These are phyloP conservation scores for Paecilomyces niveus DNA, from an alignment of 2,329 filamentous ascomycete species.

Conservation along the genomic window DNA sequence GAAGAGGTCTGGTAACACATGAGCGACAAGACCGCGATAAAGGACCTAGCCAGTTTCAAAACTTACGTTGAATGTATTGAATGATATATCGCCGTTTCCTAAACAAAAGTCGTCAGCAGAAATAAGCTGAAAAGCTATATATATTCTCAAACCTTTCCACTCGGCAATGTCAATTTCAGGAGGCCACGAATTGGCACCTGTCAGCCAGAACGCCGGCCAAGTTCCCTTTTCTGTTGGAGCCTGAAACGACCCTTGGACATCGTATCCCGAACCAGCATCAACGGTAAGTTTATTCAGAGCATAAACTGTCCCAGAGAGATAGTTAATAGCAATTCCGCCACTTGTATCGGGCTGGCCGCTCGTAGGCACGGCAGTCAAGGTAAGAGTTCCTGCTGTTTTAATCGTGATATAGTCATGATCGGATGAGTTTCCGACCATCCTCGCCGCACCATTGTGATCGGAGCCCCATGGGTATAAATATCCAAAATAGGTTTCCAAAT, in stretches of 20 bases:
- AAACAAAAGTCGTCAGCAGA: neutral
- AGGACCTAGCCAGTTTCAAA: neutral
- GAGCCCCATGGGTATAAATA: neutral
- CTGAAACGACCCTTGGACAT: conserved; percentile 34
- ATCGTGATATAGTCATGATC: neutral
- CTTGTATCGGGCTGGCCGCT: neutral
- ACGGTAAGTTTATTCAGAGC: conserved; percentile 38
- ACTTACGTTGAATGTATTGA: neutral
- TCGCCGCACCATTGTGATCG: neutral
- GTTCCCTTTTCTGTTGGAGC: conserved; percentile 38
- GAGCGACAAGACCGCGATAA: neutral
- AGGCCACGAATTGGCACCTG: conserved; percentile 49
- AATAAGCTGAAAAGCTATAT: neutral
- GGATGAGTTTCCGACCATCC: neutral
- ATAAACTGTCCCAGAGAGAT: conserved; percentile 44
- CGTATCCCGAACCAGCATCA: conserved; percentile 28
- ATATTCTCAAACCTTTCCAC: conserved; percentile 47
- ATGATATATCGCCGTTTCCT: neutral
- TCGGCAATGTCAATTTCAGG: conserved; percentile 56
- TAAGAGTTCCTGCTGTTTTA: neutral
- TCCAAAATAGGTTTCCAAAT: neutral
- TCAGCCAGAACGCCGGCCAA: conserved; percentile 56
- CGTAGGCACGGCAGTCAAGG: neutral
- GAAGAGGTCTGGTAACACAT: conserved; percentile 32
- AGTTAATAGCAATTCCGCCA: conserved; percentile 36